phyloP scores from a whole-genome alignment of 2,329 filamentous ascomycete species.

The Scytalidium sp. region DNA sequence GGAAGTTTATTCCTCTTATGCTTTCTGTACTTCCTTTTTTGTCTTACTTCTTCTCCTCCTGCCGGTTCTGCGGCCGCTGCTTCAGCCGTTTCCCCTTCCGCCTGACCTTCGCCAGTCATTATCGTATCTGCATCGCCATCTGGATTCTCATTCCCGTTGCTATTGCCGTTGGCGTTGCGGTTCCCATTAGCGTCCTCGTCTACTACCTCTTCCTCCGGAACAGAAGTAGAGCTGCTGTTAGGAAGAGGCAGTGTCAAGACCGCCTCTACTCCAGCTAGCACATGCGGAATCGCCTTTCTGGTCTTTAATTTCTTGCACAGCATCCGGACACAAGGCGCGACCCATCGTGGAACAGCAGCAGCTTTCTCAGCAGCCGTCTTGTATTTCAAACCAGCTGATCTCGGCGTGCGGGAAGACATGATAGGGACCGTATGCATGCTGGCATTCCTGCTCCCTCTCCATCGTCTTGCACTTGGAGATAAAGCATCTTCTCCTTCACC shows the following conservation, averaged over 20 bases:
- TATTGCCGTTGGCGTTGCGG: not conserved
- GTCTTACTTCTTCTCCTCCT: slow-evolving; percentile 2
- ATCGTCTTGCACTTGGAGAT: not conserved
- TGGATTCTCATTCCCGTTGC: slow-evolving; percentile 1
- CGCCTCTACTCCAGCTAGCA: slow-evolving; percentile 69
- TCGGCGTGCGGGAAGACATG: not conserved
- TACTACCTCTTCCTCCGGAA: slow-evolving; percentile 11
- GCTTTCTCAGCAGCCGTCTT: slow-evolving; percentile 16
- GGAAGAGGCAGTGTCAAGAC: slow-evolving; percentile 30
- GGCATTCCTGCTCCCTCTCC: not conserved
- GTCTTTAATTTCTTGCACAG: slow-evolving; percentile 62
- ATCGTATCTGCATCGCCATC: too few relatives aligned
- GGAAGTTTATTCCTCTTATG: slow-evolving; percentile 42
- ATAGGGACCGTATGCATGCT: not conserved
- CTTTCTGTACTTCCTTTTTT: not conserved
- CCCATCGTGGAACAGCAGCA: slow-evolving; percentile 55
- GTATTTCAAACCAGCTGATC: slow-evolving; percentile 9
- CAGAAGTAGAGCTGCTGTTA: too few relatives aligned
- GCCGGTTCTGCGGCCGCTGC: slow-evolving; percentile 12
- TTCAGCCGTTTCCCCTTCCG: slow-evolving; percentile 34
- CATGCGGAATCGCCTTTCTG: slow-evolving; percentile 63
- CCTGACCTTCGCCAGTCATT: slow-evolving; percentile 1
- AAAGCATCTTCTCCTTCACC: not conserved
- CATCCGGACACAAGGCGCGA: slow-evolving; percentile 64
- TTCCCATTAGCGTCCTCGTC: not conserved